Percentiles rank a stretch among this genome's conserved stretches.
These are phyloP conservation scores for Colletotrichum sp. DNA, from an alignment of 2,329 filamentous ascomycete species.

Conservation along the genomic window DNA sequence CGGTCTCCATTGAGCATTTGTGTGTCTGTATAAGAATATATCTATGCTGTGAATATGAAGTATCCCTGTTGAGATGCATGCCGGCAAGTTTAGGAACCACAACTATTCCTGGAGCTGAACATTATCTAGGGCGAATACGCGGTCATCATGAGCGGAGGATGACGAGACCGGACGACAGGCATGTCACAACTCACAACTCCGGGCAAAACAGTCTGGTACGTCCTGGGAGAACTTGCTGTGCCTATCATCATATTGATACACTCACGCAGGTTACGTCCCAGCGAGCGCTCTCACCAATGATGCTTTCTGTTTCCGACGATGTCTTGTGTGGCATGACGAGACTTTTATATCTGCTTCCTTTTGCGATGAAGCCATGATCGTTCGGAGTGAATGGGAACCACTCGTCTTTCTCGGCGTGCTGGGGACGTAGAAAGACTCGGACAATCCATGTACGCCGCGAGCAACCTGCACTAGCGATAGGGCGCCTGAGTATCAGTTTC, in stretches of 20 bases:
- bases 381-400: too few relatives aligned
- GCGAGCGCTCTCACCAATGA: too few relatives aligned
- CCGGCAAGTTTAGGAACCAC: too few relatives aligned
- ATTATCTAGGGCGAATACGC: neutral
- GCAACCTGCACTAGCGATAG: neutral
- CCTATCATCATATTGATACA: neutral
- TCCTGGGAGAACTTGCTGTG: neutral
- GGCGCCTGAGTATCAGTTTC: neutral
- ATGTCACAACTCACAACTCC: neutral
- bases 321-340: neutral
- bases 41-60: too few relatives aligned
- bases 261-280: neutral
- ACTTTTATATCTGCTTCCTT: neutral
- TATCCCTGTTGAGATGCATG: too few relatives aligned
- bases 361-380: too few relatives aligned
- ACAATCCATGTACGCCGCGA: fast-evolving
- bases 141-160: neutral
- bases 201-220: neutral
- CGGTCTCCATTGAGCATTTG: too few relatives aligned
- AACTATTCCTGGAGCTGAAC: too few relatives aligned
- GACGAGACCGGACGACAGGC: neutral
- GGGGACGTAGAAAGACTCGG: too few relatives aligned
- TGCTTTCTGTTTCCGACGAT: neutral
- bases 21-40: too few relatives aligned
- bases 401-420: too few relatives aligned